Evolutionary conservation across 2,329 filamentous ascomycete species (phyloP).

Genomic region (Aureobasidium melanogenum): DNA sequence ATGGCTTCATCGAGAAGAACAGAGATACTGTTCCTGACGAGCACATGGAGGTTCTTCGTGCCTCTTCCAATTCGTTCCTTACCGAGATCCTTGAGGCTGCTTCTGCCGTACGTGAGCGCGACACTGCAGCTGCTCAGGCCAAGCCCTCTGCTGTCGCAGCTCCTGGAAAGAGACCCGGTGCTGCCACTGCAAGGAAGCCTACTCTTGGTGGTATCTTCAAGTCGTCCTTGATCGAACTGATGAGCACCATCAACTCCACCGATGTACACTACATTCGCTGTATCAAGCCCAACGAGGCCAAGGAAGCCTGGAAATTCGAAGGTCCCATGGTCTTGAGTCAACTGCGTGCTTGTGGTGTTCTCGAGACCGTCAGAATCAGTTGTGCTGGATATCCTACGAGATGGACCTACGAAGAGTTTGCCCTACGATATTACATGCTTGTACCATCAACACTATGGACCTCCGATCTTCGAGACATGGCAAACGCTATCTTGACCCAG

Average conservation of each 20-base stretch:
- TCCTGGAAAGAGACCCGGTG: slow-evolving; percentile 75
- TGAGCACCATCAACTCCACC: slow-evolving; percentile 95
- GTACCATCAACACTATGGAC: slow-evolving; percentile 87
- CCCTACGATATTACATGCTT: slow-evolving; percentile 95
- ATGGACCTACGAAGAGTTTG: slow-evolving; percentile 99
- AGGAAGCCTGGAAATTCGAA: slow-evolving; percentile 95
- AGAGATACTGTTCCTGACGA: slow-evolving; percentile 97
- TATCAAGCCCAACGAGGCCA: slow-evolving; percentile 97
- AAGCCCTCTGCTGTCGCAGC: slow-evolving; percentile 55
- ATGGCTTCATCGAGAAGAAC: slow-evolving; percentile 99
- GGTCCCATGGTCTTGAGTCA: slow-evolving; percentile 98
- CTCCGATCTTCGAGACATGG: slow-evolving; percentile 87
- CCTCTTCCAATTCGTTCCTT: slow-evolving; percentile 78
- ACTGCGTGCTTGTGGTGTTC: slow-evolving; percentile 92
- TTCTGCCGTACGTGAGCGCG: slow-evolving; percentile 81
- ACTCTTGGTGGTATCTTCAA: slow-evolving; percentile 98
- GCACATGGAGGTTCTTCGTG: slow-evolving; percentile 85
- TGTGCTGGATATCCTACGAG: slow-evolving; percentile 93
- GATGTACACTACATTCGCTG: slow-evolving; percentile 99
- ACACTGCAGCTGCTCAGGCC: slow-evolving; percentile 52
- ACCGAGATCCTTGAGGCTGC: slow-evolving; percentile 77
- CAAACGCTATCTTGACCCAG: slow-evolving; percentile 80
- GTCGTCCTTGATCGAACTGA: slow-evolving; percentile 93
- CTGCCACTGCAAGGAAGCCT: slow-evolving; percentile 89
- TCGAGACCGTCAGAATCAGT: slow-evolving; percentile 96